phyloP scores from a whole-genome alignment of 1,284 basidiomycete genomes.

The Cutaneotrichosporon daszewskae region DNA sequence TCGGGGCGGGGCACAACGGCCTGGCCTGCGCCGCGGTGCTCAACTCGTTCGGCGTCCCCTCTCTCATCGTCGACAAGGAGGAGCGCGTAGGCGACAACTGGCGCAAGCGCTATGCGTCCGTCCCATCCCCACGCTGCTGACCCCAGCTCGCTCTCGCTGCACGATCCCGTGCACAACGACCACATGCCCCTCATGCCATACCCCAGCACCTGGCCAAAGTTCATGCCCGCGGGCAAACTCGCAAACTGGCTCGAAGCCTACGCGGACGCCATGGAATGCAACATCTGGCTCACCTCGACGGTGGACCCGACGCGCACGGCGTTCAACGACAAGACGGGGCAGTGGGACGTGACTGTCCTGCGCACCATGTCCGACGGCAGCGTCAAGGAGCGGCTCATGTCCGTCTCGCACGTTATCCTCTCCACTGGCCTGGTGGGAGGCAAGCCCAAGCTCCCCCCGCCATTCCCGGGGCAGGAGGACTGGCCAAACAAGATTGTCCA shows the following conservation, averaged over 20 bases:
- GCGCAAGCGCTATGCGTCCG: constrained; percentile 54
- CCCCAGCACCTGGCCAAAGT: constrained; percentile 34
- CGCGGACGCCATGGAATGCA: constrained; percentile 59
- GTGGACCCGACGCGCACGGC: constrained; percentile 48
- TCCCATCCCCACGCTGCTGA: not conserved
- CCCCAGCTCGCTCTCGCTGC: constrained; percentile 53
- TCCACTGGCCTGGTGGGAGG: constrained; percentile 59
- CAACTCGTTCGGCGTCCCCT: constrained; percentile 54
- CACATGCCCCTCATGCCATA: constrained; percentile 33
- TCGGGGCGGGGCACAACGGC: constrained; percentile 64
- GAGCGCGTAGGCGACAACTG: constrained; percentile 58
- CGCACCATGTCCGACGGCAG: constrained; percentile 46
- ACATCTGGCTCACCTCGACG: constrained; percentile 59
- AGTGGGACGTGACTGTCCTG: constrained; percentile 56
- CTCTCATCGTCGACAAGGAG: constrained; percentile 56
- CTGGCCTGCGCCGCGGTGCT: constrained; percentile 58
- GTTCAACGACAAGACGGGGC: constrained; percentile 51
- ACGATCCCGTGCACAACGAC: constrained; percentile 56
- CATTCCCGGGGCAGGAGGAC: constrained; percentile 49
- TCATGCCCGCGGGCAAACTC: constrained; percentile 50
- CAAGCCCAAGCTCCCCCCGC: constrained; percentile 52
- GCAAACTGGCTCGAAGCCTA: constrained; percentile 65
- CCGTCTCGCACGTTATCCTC: constrained; percentile 52
- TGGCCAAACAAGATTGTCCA: constrained; percentile 58
- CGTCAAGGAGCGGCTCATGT: constrained; percentile 49